These are phyloP conservation scores for Phaeodactylum tricornutum DNA, from an alignment of 108 stramenopile species.

Conservation along the genomic window DNA sequence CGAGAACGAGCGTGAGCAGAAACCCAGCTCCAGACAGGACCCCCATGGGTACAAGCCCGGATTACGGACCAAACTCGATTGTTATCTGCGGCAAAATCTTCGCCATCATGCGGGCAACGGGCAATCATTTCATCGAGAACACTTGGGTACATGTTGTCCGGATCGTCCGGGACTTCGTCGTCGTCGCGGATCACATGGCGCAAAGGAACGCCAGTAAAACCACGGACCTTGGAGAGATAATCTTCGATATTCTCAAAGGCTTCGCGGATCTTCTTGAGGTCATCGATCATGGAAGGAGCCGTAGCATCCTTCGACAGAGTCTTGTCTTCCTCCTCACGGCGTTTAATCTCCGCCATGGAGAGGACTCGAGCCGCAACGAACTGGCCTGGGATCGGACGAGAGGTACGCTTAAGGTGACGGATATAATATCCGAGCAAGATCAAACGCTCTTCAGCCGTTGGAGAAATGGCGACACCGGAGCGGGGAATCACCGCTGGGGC, in stretches of 20 bases:
- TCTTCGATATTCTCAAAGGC: no score
- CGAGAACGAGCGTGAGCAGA: neutral
- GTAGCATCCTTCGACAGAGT: no score
- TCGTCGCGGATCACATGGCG: no score
- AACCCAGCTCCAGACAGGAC: constrained; percentile 13
- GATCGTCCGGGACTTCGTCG: neutral
- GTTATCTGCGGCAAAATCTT: constrained; percentile 11
- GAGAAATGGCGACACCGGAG: neutral
- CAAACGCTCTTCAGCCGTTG: neutral
- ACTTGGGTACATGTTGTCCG: neutral
- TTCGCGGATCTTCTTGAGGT: no score
- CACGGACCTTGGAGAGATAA: no score
- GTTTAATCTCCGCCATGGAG: no score
- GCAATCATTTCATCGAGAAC: constrained; percentile 13
- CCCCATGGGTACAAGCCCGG: neutral
- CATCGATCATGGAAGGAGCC: no score
- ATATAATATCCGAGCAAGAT: constrained; percentile 1
- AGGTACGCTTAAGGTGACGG: neutral
- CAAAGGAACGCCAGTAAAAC: no score
- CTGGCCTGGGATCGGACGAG: no score
- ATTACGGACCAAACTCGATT: constrained; percentile 4
- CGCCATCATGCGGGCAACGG: constrained; percentile 10
- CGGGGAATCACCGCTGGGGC: neutral
- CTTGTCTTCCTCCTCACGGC: no score
- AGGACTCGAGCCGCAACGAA: no score